These are phyloP conservation scores for Hagleromyces aurorensis DNA, from an alignment of 805 yeast genomes.

Conservation along the genomic window DNA sequence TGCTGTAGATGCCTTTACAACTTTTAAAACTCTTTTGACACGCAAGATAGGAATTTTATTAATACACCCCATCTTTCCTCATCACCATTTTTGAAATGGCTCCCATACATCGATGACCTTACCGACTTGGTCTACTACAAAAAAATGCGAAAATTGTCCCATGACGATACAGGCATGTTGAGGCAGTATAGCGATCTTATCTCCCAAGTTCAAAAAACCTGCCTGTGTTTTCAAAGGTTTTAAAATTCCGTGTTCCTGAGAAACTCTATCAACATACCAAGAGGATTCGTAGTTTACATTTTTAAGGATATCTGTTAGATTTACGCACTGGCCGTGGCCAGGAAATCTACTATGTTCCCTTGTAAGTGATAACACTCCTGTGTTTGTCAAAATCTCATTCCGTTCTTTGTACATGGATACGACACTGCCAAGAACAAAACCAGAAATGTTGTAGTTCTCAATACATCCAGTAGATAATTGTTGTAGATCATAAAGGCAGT, in stretches of 20 bases:
- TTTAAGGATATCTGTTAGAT: slow-evolving; percentile 23
- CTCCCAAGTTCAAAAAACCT: slow-evolving; percentile 33
- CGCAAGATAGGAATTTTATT: too few relatives aligned
- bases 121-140: slow-evolving; percentile 41
- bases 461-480: slow-evolving; percentile 66
- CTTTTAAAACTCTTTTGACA: too few relatives aligned
- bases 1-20: too few relatives aligned
- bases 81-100: slow-evolving; percentile 52
- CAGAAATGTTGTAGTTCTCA: slow-evolving; percentile 38
- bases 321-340: slow-evolving; percentile 44
- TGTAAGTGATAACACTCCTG: slow-evolving; percentile 65
- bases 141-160: slow-evolving; percentile 51
- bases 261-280: slow-evolving; percentile 61
- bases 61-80: too few relatives aligned
- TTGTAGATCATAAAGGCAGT: slow-evolving; percentile 64
- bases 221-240: slow-evolving; percentile 35
- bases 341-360: slow-evolving; percentile 53
- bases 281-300: slow-evolving; percentile 37
- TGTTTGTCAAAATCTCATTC: slow-evolving; percentile 50
- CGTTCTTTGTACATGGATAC: slow-evolving; percentile 52
- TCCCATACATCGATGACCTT: slow-evolving; percentile 55
- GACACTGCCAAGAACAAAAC: slow-evolving; percentile 50
- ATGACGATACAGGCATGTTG: slow-evolving; percentile 73
- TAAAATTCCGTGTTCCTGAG: slow-evolving; percentile 76
- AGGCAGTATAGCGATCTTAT: slow-evolving; percentile 48